phyloP scores from a whole-genome alignment of 2,329 filamentous ascomycete species.

The Fusarium kyushuense region DNA sequence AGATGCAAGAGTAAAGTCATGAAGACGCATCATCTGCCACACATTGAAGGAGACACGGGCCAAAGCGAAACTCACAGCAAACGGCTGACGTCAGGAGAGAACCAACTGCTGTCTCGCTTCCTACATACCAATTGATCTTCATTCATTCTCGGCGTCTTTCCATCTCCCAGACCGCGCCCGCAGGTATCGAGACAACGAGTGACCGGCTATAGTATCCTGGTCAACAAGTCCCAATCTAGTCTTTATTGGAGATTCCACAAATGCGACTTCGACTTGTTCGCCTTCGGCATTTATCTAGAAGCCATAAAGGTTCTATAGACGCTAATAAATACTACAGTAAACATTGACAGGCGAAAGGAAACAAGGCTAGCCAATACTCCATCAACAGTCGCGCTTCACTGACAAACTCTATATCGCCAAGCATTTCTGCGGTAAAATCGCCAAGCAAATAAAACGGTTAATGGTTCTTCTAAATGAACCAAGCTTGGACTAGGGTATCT shows the following conservation, averaged over 20 bases:
- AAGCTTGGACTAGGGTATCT: neutral
- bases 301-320: too few relatives aligned
- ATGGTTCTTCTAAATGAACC: neutral
- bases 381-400: neutral
- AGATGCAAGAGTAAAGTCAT: too few relatives aligned
- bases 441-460: conserved; percentile 10
- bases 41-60: neutral
- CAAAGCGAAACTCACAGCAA: neutral
- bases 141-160: neutral
- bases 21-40: neutral
- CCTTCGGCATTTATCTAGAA: neutral
- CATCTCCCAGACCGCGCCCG: neutral
- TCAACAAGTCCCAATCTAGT: neutral
- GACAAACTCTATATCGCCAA: conserved; percentile 24
- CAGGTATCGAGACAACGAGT: neutral
- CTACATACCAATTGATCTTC: neutral
- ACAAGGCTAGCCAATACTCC: conserved; percentile 2
- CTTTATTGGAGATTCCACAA: neutral
- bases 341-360: neutral
- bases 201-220: neutral
- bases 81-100: neutral
- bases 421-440: conserved; percentile 4
- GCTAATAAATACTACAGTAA: neutral
- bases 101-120: neutral
- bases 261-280: neutral